Evolutionary conservation across 2,329 filamentous ascomycete species (phyloP).

Genomic region (Pseudogymnoascus sp.): DNA sequence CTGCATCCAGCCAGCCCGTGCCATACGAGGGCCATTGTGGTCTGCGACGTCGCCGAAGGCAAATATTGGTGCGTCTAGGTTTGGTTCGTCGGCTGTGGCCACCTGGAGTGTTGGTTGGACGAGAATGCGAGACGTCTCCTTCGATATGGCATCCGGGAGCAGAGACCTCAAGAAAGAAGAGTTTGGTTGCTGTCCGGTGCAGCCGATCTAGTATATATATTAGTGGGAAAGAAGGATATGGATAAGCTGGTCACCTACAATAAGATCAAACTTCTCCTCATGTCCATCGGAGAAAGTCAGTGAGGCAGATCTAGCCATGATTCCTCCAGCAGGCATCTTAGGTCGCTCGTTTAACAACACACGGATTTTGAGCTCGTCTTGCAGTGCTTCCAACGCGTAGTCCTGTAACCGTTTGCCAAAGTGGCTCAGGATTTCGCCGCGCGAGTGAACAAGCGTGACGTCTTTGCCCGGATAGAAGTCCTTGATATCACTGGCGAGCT

Average conservation of each 20-base stretch:
- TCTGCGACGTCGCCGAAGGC: slow-evolving; percentile 47
- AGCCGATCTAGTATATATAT: slow-evolving; percentile 33
- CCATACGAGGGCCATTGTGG: slow-evolving; percentile 35
- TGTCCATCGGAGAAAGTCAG: slow-evolving; percentile 29
- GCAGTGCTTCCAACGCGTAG: slow-evolving; percentile 29
- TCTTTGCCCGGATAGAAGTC: slow-evolving; percentile 38
- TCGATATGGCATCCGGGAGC: slow-evolving; percentile 29
- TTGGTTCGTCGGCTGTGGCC: slow-evolving; percentile 18
- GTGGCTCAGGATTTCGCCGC: slow-evolving; percentile 33
- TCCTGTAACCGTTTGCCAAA: slow-evolving; percentile 37
- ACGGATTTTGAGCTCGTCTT: slow-evolving; percentile 31
- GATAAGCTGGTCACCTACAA: slow-evolving; percentile 26
- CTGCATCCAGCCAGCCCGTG: slow-evolving; percentile 38
- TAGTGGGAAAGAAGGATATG: neutral
- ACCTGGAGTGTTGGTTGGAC: slow-evolving; percentile 42
- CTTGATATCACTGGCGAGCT: slow-evolving; percentile 43
- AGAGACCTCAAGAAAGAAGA: slow-evolving; percentile 32
- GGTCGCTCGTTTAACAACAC: slow-evolving; percentile 33
- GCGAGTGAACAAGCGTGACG: slow-evolving; percentile 42
- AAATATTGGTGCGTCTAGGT: slow-evolving; percentile 35
- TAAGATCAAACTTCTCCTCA: slow-evolving; percentile 33
- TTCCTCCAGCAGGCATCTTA: slow-evolving; percentile 10
- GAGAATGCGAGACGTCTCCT: slow-evolving; percentile 26
- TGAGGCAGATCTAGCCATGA: slow-evolving; percentile 15
- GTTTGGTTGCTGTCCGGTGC: slow-evolving; percentile 41